Conservation (phyloP, 1,139 yeast species). For the Pichia cactophila region DNA sequence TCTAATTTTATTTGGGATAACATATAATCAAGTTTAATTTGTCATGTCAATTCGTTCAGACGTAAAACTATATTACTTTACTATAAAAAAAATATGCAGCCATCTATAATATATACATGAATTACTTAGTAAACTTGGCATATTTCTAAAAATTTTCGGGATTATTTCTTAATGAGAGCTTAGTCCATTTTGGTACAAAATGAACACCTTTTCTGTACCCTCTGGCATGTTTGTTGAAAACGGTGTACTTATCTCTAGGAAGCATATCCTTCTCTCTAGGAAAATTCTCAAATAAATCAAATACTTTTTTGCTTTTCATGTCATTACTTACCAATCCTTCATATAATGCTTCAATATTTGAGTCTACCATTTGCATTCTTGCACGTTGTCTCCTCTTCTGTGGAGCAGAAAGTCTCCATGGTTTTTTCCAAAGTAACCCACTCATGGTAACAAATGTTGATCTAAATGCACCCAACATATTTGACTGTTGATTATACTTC, state of each 20-base stretch:
- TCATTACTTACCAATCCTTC: slow-evolving; percentile 47
- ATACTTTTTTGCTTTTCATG: slow-evolving; percentile 45
- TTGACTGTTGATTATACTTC: neutral
- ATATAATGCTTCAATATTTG: slow-evolving; percentile 64
- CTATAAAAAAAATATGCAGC: neutral
- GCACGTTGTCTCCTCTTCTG: slow-evolving; percentile 81
- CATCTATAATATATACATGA: neutral
- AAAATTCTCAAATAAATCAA: slow-evolving; percentile 44
- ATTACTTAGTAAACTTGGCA: neutral
- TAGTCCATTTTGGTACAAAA: slow-evolving; percentile 85
- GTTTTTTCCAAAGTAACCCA: slow-evolving; percentile 80
- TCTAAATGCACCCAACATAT: slow-evolving; percentile 76
- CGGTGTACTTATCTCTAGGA: slow-evolving; percentile 78
- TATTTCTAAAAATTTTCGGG: slow-evolving; percentile 60
- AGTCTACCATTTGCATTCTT: slow-evolving; percentile 75
- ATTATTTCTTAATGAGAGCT: slow-evolving; percentile 68
- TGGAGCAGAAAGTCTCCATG: slow-evolving; percentile 68
- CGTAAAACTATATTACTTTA: neutral
- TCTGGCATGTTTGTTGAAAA: slow-evolving; percentile 65
- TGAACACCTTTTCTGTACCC: slow-evolving; percentile 87
- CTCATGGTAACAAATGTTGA: slow-evolving; percentile 58
- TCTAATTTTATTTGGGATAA: slow-evolving; percentile 71
- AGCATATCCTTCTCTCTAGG: slow-evolving; percentile 81
- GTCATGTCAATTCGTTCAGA: neutral
- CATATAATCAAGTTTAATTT: slow-evolving; percentile 23